Base-by-base conservation (phyloP, 176 grass and related monocot species). In the Musa beccarii region DNA sequence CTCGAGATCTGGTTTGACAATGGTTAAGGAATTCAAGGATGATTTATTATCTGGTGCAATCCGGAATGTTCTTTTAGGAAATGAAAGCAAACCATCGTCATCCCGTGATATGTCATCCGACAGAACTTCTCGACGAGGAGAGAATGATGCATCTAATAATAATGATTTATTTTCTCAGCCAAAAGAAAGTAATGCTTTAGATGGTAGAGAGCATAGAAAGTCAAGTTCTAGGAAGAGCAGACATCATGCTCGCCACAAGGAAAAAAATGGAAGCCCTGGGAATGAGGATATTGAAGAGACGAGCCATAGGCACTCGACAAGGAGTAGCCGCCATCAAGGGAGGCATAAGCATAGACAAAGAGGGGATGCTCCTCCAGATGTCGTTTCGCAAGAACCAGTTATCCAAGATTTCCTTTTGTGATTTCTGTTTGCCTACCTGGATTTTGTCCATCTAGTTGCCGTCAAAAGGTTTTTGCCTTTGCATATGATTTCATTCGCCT, bases 401-500 rank as follows among this genome's bases (percentile, higher is more conserved):
- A 87, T 96, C 74, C 87, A 91, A 81, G 90, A 98, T 93, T 93
- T 98, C 66, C 90, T 98, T 84, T 86, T 98, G 56, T 98, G 88
- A 82, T 65, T 53, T 2, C 17, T 16, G 7, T 76, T 25, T 56
- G 12, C 23, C 22, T 25, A 34, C 21, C 4, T 34, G 34, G 34
- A 43, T 43, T 43, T 6, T 43, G 34, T 43, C 34, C 34, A 0
- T 43, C 34, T 43, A 43, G 34, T 43, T 57, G 21, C 51, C 34
- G 8, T 29, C 29, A 17, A 6, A 73, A 73, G 52, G 12, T 25
- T 26, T 54, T 53, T 73, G 51, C 71, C 52, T 57, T 74, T 56
- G 17, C 72, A 26, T 74, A 74, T 74, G 72, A 11, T 28, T 11
- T 59, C 2, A 56, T 74, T 29, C 20, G 1, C 52, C 25, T 74